Percentiles rank a stretch among this genome's conserved stretches.
phyloP scores from a whole-genome alignment of 257 asterid genomes.

The Solanum sparsipilum region DNA sequence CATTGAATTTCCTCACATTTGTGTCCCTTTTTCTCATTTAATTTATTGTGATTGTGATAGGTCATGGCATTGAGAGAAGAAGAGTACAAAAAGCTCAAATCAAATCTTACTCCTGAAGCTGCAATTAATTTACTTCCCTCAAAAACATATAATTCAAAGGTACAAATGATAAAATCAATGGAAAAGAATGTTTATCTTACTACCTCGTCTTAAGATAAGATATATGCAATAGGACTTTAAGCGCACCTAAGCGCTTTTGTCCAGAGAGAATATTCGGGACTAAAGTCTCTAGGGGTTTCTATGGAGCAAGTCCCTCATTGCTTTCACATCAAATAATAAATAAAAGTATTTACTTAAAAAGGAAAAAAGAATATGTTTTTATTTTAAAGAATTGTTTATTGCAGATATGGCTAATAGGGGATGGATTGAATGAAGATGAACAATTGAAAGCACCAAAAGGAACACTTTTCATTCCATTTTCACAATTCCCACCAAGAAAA shows the following conservation, averaged over 20 bases:
- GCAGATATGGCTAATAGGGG: constrained; percentile 44
- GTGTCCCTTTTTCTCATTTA: background rate
- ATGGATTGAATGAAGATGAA: constrained; percentile 31
- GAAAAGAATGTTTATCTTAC: background rate
- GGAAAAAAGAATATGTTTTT: background rate
- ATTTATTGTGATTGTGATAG: constrained; percentile 16
- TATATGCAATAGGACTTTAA: too few species aligned
- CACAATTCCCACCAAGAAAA: constrained; percentile 34
- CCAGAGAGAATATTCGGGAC: too few species aligned
- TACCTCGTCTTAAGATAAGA: too few species aligned
- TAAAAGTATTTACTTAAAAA: background rate
- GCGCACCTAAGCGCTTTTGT: too few species aligned
- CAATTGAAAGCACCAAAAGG: constrained; percentile 39
- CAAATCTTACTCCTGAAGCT: constrained; percentile 26
- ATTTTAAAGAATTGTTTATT: background rate
- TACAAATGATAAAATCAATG: background rate
- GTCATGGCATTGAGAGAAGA: constrained; percentile 38
- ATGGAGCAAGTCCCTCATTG: too few species aligned
- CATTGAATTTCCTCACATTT: background rate
- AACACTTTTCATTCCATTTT: constrained; percentile 31
- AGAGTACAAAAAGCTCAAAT: constrained; percentile 49
- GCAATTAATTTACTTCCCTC: constrained; percentile 33
- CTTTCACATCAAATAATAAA: background rate
- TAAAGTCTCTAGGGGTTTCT: too few species aligned
- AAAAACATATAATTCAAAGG: constrained; percentile 36